Percentiles rank a stretch among this genome's conserved stretches.
These are phyloP conservation scores for Mycocentrospora acerina DNA, from an alignment of 2,329 filamentous ascomycete genomes.

Conservation along the genomic window DNA sequence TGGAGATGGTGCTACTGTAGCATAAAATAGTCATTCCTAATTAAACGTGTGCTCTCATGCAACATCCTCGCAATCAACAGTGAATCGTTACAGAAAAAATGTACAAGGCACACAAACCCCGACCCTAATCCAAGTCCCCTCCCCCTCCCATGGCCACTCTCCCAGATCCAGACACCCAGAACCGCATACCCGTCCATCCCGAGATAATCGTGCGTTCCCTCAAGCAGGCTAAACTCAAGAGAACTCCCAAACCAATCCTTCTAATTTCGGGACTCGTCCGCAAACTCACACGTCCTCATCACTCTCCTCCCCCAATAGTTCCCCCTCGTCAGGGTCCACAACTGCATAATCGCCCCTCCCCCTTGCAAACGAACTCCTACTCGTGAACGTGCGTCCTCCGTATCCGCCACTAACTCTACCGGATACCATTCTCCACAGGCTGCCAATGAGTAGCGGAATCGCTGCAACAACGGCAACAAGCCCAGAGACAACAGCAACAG, in stretches of 20 bases:
- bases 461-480: conserved; percentile 58
- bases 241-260: conserved; percentile 2
- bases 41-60: conserved; percentile 1
- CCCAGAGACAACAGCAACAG: conserved; percentile 53
- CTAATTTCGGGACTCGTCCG: neutral
- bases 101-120: conserved; percentile 8
- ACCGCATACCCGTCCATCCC: neutral
- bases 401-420: conserved; percentile 55
- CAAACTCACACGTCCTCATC: conserved; percentile 73
- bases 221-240: neutral
- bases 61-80: neutral
- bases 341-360: conserved; percentile 83
- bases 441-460: conserved; percentile 68
- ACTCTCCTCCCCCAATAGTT: conserved; percentile 88
- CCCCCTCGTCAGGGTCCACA: conserved; percentile 91
- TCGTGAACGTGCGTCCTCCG: conserved; percentile 75
- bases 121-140: conserved; percentile 2
- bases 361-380: conserved; percentile 83
- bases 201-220: neutral
- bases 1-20: neutral
- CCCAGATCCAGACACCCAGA: neutral
- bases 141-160: neutral
- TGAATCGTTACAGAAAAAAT: conserved; percentile 15
- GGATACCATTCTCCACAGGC: conserved; percentile 68
- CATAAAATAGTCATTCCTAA: neutral